Conservation (phyloP, 2,329 filamentous ascomycete genomes). For the Aspergillus persii region DNA sequence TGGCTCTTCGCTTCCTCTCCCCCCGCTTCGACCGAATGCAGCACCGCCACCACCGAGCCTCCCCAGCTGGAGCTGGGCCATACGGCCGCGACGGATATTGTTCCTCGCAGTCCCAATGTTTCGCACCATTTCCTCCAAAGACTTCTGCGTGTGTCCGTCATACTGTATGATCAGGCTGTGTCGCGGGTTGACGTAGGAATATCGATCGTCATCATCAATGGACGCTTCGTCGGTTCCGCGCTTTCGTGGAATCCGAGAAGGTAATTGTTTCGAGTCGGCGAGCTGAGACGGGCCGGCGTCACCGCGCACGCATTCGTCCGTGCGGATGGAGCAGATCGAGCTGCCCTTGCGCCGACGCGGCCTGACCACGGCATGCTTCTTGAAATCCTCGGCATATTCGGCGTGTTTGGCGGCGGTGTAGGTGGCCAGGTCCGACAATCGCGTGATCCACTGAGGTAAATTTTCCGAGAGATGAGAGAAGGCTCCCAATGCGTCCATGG, state of each 20-base stretch:
- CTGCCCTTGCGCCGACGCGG: conserved; percentile 40
- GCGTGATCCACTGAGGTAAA: conserved; percentile 45
- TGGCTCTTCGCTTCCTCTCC: not conserved
- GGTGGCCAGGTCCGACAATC: conserved; percentile 41
- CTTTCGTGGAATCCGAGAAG: conserved; percentile 32
- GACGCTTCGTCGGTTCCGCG: conserved; percentile 35
- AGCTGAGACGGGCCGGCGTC: not conserved
- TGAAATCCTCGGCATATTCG: conserved; percentile 45
- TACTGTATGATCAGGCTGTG: conserved; percentile 88
- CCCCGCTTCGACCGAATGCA: conserved; percentile 11
- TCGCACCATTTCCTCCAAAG: conserved; percentile 79
- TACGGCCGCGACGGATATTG: conserved; percentile 80
- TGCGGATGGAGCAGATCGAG: conserved; percentile 43
- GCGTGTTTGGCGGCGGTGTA: conserved; percentile 41
- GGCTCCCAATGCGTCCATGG: conserved; percentile 45
- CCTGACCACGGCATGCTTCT: conserved; percentile 31
- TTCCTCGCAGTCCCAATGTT: conserved; percentile 78
- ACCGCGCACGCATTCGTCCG: conserved; percentile 20
- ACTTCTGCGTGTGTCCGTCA: conserved; percentile 79
- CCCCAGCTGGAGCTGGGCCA: conserved; percentile 39
- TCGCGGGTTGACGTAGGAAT: conserved; percentile 63
- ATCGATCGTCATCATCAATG: conserved; percentile 29
- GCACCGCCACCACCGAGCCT: conserved; percentile 18
- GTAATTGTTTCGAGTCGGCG: conserved; percentile 10
- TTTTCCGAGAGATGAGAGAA: conserved; percentile 46